Percentiles rank a stretch among this genome's conserved stretches.
phyloP scores from a whole-genome alignment of 2,329 filamentous ascomycete genomes.

The Exophiala oligosperma region DNA sequence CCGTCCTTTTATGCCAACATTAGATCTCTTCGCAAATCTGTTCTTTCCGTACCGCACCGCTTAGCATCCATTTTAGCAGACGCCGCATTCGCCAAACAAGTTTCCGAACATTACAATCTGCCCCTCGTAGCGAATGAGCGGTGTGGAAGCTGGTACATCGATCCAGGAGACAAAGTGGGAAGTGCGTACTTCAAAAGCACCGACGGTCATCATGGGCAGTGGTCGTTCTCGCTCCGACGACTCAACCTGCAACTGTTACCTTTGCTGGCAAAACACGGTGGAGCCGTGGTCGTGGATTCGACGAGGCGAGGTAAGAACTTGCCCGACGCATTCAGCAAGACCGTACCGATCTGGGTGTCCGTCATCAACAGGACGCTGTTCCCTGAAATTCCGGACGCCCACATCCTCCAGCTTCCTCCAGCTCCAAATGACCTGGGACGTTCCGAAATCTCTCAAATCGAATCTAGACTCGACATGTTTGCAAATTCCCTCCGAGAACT shows the following conservation, averaged over 20 bases:
- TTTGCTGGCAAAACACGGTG: constrained; percentile 58
- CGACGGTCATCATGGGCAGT: constrained; percentile 87
- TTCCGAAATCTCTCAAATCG: constrained; percentile 60
- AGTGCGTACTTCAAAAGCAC: constrained; percentile 98
- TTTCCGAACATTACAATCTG: constrained; percentile 54
- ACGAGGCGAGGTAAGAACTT: constrained; percentile 90
- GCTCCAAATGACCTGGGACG: constrained; percentile 53
- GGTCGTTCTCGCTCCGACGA: constrained; percentile 82
- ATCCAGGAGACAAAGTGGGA: constrained; percentile 61
- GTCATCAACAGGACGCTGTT: constrained; percentile 82
- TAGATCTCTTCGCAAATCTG: constrained; percentile 72
- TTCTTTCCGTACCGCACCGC: constrained; percentile 77
- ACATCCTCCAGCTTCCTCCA: constrained; percentile 65
- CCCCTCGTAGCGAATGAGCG: constrained; percentile 90
- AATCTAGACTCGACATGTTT: constrained; percentile 58
- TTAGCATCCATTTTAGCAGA: constrained; percentile 77
- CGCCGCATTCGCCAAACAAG: constrained; percentile 68
- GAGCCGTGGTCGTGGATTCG: constrained; percentile 82
- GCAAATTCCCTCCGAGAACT: constrained; percentile 50
- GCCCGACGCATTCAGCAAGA: constrained; percentile 93
- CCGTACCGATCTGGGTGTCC: constrained; percentile 88
- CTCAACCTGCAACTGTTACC: constrained; percentile 81
- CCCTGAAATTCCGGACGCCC: constrained; percentile 50
- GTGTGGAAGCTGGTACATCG: constrained; percentile 94
- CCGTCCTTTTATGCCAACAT: constrained; percentile 40